Base-by-base conservation (phyloP, 83 land plant species). In the Larix sibirica region DNA sequence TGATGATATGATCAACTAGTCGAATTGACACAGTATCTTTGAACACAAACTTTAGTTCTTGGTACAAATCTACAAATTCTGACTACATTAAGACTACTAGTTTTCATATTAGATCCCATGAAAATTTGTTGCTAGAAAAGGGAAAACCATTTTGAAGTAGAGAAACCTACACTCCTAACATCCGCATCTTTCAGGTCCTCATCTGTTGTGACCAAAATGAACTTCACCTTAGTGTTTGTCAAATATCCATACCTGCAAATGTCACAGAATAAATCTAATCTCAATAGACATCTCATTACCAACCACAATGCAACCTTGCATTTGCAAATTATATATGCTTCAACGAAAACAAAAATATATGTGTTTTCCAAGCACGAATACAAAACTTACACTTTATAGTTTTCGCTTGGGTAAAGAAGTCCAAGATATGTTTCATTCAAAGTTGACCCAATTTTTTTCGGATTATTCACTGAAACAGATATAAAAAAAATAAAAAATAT, bases 391-490 rank as follows among this genome's bases (percentile, higher is more conserved):
- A 97, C 98, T 97, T 93, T 97, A 78, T 96, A 96, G 79, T 94
- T 97, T 80, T 97, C 99, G 8, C 96, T 90, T 36, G 99, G 99
- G 84, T 97, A 97, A 18, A 97, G 92, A 81, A 97, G 90, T 26
- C 99, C 99, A 68, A 97, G 91, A 84, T 91, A 97, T 26, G 96
- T 97, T 85, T 96, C 99, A 74, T 96, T 97, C 88, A 94, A 75
- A 21, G 89, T 90, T 28, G 95, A 87, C 40, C 94, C 96, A 80
- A 93, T 81, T 83, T 89, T 97, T 80, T 91, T 95, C 10, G 98
- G 97, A 85, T 95, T 96, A 85, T 89, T 97, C 68, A 95, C 98
- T 97, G 93, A 17, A 83, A 58, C 69, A 63, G 84, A 14, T 56
- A 28, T 7, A 28, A 17, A 47, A 78, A n/a, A 82, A 28, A 28